phyloP scores from a whole-genome alignment of 2,329 filamentous ascomycete genomes.

The Talaromyces sp. region DNA sequence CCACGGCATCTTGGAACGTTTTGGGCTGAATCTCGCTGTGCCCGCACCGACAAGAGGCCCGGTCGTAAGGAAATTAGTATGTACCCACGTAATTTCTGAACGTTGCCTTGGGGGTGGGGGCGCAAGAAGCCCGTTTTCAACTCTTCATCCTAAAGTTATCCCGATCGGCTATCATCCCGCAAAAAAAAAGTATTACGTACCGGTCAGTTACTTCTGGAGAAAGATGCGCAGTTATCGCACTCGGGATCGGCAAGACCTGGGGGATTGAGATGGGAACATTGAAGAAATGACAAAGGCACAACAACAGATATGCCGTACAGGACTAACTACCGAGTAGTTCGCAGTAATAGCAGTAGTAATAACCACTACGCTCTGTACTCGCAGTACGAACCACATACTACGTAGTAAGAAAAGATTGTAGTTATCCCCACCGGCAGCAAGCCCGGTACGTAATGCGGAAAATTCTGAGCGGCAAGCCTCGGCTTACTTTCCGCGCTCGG shows the following conservation, averaged over 20 bases:
- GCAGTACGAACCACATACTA: too few relatives aligned
- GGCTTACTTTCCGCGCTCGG: not conserved
- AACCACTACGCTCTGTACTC: too few relatives aligned
- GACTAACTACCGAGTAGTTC: too few relatives aligned
- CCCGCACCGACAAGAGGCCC: not conserved
- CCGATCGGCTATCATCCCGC: not conserved
- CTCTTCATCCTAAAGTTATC: not conserved
- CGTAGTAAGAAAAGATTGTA: too few relatives aligned
- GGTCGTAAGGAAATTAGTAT: not conserved
- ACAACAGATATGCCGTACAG: too few relatives aligned
- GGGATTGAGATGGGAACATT: too few relatives aligned
- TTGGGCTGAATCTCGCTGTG: not conserved
- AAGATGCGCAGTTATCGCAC: not conserved
- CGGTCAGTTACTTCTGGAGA: too few relatives aligned
- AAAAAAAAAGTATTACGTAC: not conserved
- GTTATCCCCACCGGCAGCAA: not conserved
- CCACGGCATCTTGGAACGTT: not conserved
- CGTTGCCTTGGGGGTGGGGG: not conserved
- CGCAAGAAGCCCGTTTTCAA: not conserved
- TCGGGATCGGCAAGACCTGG: not conserved
- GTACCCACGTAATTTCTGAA: not conserved
- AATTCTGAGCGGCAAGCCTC: not conserved
- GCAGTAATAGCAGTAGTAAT: too few relatives aligned
- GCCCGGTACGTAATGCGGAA: not conserved
- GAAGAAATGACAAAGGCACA: too few relatives aligned